These are phyloP conservation scores for Gamarada debralockiae DNA, from an alignment of 495 filamentous ascomycete species.

Conservation along the genomic window DNA sequence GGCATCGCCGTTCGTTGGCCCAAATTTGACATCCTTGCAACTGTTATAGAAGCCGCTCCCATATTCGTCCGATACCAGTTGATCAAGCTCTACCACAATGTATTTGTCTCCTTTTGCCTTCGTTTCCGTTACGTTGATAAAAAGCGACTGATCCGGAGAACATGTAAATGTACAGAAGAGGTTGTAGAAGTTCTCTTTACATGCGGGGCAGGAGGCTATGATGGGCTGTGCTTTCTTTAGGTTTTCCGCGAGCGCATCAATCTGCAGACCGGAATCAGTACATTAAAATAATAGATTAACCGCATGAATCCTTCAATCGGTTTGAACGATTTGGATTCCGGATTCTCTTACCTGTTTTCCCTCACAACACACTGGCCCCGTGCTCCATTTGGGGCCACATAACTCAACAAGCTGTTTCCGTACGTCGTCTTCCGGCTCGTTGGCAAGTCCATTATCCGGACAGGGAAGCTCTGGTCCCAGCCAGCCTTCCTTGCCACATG, in stretches of 20 bases:
- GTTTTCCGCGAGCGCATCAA: constrained; percentile 73
- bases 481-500: constrained; percentile 84
- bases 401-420: constrained; percentile 75
- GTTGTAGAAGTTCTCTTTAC: constrained; percentile 96
- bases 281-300: background rate
- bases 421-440: constrained; percentile 62
- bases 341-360: constrained; percentile 62
- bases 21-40: constrained; percentile 98
- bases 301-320: background rate
- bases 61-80: constrained; percentile 82
- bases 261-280: constrained; percentile 36
- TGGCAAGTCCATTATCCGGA: constrained; percentile 84
- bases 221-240: constrained; percentile 83
- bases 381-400: constrained; percentile 81
- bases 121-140: constrained; percentile 86
- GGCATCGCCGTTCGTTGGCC: constrained; percentile 82
- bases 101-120: constrained; percentile 60
- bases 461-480: constrained; percentile 88
- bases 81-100: constrained; percentile 83
- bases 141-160: constrained; percentile 92
- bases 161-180: constrained; percentile 97
- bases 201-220: constrained; percentile 90
- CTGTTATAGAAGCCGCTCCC: constrained; percentile 90
- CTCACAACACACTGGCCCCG: constrained; percentile 80
- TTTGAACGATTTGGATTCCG: background rate